phyloP scores from a whole-genome alignment of 1,284 basidiomycete genomes.

The Schizophyllum amplum region DNA sequence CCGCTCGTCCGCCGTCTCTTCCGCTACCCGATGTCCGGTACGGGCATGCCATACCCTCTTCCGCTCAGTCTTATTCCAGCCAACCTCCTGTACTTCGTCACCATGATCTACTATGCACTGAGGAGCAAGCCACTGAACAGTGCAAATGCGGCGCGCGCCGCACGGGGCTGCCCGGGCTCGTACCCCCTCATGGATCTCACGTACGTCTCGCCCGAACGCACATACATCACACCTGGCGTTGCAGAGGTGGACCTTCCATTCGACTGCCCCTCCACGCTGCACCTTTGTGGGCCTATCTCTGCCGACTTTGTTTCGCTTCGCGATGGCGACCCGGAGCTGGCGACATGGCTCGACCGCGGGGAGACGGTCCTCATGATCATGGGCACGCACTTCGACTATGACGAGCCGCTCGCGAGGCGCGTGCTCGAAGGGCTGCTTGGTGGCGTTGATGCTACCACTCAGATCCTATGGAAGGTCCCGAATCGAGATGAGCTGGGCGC shows the following conservation, averaged over 20 bases:
- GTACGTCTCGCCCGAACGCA: not conserved
- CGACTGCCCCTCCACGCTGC: conserved; percentile 6
- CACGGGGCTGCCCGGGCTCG: not conserved
- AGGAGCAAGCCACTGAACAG: not conserved
- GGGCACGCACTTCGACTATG: conserved; percentile 13
- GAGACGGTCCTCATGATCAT: conserved; percentile 11
- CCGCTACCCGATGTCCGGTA: not conserved
- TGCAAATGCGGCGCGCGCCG: not conserved
- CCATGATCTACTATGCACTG: not conserved
- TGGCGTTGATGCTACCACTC: not conserved
- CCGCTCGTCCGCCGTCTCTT: not conserved
- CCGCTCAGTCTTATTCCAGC: not conserved
- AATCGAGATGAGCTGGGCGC: conserved; percentile 8
- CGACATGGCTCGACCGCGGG: conserved; percentile 6
- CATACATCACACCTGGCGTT: conserved; percentile 9
- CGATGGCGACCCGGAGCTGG: conserved; percentile 6
- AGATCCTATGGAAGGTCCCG: conserved; percentile 14
- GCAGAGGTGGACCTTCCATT: conserved; percentile 12
- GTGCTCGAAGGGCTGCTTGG: conserved; percentile 5
- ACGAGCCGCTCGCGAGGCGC: conserved; percentile 4
- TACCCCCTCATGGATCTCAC: not conserved
- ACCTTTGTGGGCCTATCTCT: conserved; percentile 11
- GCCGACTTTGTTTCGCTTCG: conserved; percentile 4
- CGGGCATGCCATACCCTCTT: not conserved
- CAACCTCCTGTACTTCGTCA: not conserved